A percentile compares a stretch with the other conserved stretches of the same genome.
phyloP scores from a whole-genome alignment of 768 basidiomycete genomes.

The Psilocybe subaeruginosa region DNA sequence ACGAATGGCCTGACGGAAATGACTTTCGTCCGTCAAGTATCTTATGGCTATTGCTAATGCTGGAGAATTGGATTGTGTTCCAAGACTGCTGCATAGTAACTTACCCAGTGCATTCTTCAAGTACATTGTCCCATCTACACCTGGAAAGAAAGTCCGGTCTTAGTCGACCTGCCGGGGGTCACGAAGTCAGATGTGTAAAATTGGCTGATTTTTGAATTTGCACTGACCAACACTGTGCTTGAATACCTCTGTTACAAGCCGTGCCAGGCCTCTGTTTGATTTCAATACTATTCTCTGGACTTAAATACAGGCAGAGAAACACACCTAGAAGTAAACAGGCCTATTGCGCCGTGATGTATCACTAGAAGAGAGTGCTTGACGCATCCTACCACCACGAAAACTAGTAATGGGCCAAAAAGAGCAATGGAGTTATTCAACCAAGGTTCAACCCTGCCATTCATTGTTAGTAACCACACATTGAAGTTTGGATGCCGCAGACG shows the following conservation, averaged over 20 bases:
- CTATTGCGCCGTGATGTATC: constrained; percentile 61
- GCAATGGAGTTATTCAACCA: constrained; percentile 49
- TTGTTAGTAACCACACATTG: background rate
- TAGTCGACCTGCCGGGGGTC: constrained; percentile 42
- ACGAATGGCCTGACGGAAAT: constrained; percentile 74
- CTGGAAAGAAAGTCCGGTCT: constrained; percentile 70
- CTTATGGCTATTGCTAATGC: constrained; percentile 6
- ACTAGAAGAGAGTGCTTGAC: constrained; percentile 48
- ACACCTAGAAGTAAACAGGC: constrained; percentile 46
- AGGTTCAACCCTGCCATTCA: constrained; percentile 46
- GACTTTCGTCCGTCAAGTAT: constrained; percentile 58
- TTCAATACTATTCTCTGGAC: background rate
- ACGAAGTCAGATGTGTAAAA: background rate
- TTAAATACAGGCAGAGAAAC: constrained; percentile 4
- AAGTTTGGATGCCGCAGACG: background rate
- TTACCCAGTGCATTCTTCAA: constrained; percentile 60
- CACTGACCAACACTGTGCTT: constrained; percentile 61
- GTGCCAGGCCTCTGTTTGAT: constrained; percentile 43
- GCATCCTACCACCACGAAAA: constrained; percentile 39
- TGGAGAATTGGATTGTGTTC: background rate
- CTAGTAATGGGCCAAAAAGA: constrained; percentile 45
- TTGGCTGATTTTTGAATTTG: background rate
- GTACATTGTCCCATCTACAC: constrained; percentile 58
- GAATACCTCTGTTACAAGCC: constrained; percentile 50
- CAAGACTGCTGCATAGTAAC: constrained; percentile 5